Percentiles rank a stretch among this genome's conserved stretches.
phyloP scores from a whole-genome alignment of 805 yeast genomes.

The Metschnikowia orientalis region DNA sequence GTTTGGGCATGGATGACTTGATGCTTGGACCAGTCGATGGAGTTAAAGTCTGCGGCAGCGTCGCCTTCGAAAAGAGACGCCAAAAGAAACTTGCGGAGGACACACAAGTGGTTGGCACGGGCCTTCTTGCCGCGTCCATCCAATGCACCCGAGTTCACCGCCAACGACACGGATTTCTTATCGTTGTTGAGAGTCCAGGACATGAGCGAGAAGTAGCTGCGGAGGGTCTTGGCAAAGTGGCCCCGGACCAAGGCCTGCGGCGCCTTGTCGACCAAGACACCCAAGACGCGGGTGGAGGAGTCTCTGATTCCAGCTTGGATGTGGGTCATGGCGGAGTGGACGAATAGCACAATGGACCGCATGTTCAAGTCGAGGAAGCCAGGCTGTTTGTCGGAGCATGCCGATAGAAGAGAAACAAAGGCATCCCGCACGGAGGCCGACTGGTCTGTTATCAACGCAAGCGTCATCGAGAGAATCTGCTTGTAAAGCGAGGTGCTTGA shows the following conservation, averaged over 20 bases:
- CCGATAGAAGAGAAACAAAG: conserved; percentile 43
- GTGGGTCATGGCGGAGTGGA: conserved; percentile 92
- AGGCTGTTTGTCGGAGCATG: conserved; percentile 46
- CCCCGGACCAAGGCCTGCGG: conserved; percentile 54
- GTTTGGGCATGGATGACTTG: conserved; percentile 45
- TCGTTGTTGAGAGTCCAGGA: conserved; percentile 61
- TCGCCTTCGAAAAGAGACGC: conserved; percentile 36
- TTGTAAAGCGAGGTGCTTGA: conserved; percentile 51
- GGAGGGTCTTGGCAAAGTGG: conserved; percentile 66
- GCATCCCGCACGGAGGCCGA: conserved; percentile 62
- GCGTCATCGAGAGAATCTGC: conserved; percentile 51
- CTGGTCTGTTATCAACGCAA: conserved; percentile 65
- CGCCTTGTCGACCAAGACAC: conserved; percentile 52
- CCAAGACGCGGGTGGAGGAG: conserved; percentile 67
- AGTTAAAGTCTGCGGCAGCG: conserved; percentile 13
- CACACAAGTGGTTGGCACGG: conserved; percentile 38
- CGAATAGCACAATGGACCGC: conserved; percentile 59
- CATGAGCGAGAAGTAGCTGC: conserved; percentile 62
- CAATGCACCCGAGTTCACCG: conserved; percentile 29
- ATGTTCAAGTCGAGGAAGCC: conserved; percentile 59
- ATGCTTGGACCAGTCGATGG: conserved; percentile 15
- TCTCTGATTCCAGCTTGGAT: conserved; percentile 70
- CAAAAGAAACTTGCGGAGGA: conserved; percentile 41
- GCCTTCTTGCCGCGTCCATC: conserved; percentile 35
- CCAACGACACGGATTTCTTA: conserved; percentile 32